A percentile compares a stretch with the other conserved stretches of the same genome.
Evolutionary conservation across 2,329 filamentous ascomycete genomes (phyloP).

Genomic region (Didymella lethalis): DNA sequence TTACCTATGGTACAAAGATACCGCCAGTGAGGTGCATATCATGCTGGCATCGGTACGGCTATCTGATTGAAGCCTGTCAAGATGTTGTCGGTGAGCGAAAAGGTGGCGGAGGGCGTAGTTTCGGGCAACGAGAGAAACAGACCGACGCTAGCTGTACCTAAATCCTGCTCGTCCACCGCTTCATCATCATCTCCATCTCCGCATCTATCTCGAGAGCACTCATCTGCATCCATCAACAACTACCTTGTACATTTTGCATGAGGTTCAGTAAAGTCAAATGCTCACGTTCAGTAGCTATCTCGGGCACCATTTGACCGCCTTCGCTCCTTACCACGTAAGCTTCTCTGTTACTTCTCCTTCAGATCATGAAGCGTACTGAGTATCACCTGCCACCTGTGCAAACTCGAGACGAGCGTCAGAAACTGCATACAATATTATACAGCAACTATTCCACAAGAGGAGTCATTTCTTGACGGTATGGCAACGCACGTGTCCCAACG

Average conservation of each 20-base stretch:
- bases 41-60: background rate
- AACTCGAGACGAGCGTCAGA: no score
- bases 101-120: conserved; percentile 20
- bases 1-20: background rate
- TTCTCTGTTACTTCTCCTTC: no score
- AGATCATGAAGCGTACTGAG: no score
- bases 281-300: no score
- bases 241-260: no score
- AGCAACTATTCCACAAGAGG: background rate
- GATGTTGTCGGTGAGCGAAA: conserved; percentile 20
- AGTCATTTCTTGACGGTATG: background rate
- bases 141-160: conserved; percentile 5
- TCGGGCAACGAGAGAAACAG: conserved; percentile 2
- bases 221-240: background rate
- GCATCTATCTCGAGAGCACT: background rate
- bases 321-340: no score
- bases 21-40: background rate
- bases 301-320: no score
- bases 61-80: background rate
- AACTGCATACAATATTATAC: no score
- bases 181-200: background rate
- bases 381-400: no score
- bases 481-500: background rate
- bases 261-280: no score
- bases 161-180: background rate